Base-by-base conservation (phyloP, 208 protist genomes). In the Acanthamoeba lenticulata region DNA sequence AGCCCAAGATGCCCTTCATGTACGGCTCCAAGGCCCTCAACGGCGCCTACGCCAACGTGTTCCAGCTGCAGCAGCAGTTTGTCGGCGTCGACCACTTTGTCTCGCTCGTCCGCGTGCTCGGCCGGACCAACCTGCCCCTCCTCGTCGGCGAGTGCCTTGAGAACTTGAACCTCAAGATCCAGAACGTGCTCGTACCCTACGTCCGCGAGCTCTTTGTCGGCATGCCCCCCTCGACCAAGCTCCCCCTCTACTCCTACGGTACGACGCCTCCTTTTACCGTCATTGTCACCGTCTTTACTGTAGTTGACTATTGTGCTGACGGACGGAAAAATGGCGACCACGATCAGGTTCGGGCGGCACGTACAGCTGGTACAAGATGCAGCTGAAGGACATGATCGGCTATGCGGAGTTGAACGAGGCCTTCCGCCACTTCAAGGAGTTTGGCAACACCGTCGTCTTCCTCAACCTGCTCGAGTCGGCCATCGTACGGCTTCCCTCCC, bases 391-490 rank as follows among this genome's bases (percentile, higher is more conserved):
- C 47, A 49, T 93, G 62, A 93, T 93, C 32, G 62, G 55, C n/a
- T 98, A 98, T 72, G 83, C 94, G 0, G 96, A 97, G 69, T 60
- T 98, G n/a, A 69, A 97, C 65, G 49, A 94, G 79, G 97, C 97
- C 6, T 93, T 97, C 29, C 96, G 97, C 55, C 57, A 34, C 52
- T 97, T 98, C 79, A 90, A 96, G 42, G 94, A 96, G 72, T 79
- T 97, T 27, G 97, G 97, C 52, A 98, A 98, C 65, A 86, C 42
- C 29, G 85, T 98, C 36, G 38, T 95, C 21, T 94, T 98, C 62
- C 47, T 97, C 24, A 49, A 92, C 15, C 15, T 97, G 17, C 81
- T 97, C 19, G 97, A 98, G 32, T 42, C 55, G 21, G 81, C 45
- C 40, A 9, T 96, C 15, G 85, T 91, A 72, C 19, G 40, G 3